Conservation (phyloP, 192 early-diverging fungal genomes). For the Lobosporangium transversale region DNA sequence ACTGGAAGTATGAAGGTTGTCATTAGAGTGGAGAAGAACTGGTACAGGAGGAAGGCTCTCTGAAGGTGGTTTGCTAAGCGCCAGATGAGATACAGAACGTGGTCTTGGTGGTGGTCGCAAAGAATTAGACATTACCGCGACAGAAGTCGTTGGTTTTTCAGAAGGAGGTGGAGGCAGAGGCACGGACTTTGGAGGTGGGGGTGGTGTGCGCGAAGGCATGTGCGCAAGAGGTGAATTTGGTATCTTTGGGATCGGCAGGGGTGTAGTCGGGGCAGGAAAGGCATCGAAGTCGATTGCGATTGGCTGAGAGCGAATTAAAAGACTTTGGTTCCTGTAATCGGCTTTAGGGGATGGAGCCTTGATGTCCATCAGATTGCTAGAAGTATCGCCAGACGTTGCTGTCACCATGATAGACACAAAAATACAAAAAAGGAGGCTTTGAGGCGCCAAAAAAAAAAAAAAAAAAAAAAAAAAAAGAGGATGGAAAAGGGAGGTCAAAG, state of each 20-base stretch:
- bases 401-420: constrained; percentile 36
- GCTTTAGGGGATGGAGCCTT: constrained; percentile 19
- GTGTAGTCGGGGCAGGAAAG: constrained; percentile 37
- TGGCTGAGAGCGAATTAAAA: constrained; percentile 26
- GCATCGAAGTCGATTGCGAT: constrained; percentile 35
- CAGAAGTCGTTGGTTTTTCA: constrained; percentile 15
- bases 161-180: no score
- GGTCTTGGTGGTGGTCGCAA: constrained; percentile 44
- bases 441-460: neutral
- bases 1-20: constrained; percentile 18
- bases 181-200: constrained; percentile 20
- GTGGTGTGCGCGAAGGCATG: constrained; percentile 8
- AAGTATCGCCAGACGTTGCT: constrained; percentile 9
- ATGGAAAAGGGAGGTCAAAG: no score
- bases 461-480: neutral
- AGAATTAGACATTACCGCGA: neutral
- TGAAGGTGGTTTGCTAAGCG: constrained; percentile 33
- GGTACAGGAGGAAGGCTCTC: constrained; percentile 49
- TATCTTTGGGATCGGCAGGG: constrained; percentile 25
- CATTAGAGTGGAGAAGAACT: constrained; percentile 26
- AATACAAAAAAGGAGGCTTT: neutral
- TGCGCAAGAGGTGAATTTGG: constrained; percentile 4
- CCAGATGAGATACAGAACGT: constrained; percentile 40
- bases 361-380: constrained; percentile 17
- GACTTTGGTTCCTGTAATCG: constrained; percentile 24